Percentiles rank a stretch among this genome's conserved stretches.
These are phyloP conservation scores for Barnettozyma vustinii DNA, from an alignment of 805 yeast genomes.

Conservation along the genomic window DNA sequence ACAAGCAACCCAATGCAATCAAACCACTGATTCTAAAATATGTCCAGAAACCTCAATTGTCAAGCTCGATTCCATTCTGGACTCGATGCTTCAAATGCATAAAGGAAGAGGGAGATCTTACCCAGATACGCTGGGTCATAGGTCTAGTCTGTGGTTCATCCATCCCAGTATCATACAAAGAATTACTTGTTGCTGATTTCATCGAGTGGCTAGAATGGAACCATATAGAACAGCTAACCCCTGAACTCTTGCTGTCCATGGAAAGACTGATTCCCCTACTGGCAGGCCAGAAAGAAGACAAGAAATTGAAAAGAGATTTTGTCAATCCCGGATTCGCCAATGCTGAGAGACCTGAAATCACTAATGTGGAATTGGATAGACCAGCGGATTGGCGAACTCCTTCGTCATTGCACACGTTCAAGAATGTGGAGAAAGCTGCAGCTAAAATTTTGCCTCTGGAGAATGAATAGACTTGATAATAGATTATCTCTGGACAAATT, in stretches of 20 bases:
- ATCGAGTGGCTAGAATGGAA: conserved; percentile 1
- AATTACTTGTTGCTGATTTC: background rate
- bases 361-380: conserved; percentile 30
- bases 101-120: conserved; percentile 35
- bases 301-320: conserved; percentile 25
- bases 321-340: conserved; percentile 30
- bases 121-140: background rate
- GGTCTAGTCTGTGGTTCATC: background rate
- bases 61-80: conserved; percentile 50
- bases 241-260: conserved; percentile 1
- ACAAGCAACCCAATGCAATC: background rate
- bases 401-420: conserved; percentile 48
- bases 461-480: background rate
- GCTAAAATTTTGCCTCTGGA: conserved; percentile 1
- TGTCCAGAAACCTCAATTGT: conserved; percentile 20
- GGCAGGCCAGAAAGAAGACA: conserved; percentile 5
- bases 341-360: conserved; percentile 38
- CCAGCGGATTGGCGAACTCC: conserved; percentile 14
- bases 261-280: background rate
- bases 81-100: conserved; percentile 49
- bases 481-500: background rate
- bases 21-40: background rate
- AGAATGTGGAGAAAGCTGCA: conserved; percentile 59
- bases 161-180: conserved; percentile 1
- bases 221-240: background rate